Evolutionary conservation across 179 eudicot genomes (phyloP).

Genomic region (Beta lomatogona): DNA sequence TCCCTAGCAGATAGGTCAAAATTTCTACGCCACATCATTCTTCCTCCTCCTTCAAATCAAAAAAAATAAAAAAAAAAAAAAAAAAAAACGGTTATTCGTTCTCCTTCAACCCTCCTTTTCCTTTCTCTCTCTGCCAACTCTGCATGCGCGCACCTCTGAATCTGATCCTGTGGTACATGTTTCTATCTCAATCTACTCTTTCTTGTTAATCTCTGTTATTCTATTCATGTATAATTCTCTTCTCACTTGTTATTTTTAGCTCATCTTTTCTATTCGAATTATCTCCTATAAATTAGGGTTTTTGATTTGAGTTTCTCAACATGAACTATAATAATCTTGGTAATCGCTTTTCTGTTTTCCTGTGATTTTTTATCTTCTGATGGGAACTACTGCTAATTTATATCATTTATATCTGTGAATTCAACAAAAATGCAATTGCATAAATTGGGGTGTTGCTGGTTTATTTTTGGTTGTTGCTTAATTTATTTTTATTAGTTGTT

Average conservation of each 20-base stretch:
- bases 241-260: too few relatives aligned
- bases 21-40: background rate
- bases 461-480: background rate
- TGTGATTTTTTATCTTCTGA: background rate
- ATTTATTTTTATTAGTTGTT: background rate
- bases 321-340: too few relatives aligned
- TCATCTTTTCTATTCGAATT: background rate
- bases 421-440: background rate
- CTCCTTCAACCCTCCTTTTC: background rate
- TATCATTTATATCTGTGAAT: background rate
- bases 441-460: background rate
- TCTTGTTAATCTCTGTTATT: background rate
- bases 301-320: background rate
- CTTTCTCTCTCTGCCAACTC: background rate
- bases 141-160: background rate
- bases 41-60: too few relatives aligned
- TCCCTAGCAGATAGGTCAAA: background rate
- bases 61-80: too few relatives aligned
- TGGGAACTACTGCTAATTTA: background rate
- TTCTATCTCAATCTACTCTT: background rate
- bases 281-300: background rate
- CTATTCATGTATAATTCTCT: background rate
- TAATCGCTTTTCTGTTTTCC: background rate
- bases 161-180: slow-evolving; percentile 2
- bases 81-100: too few relatives aligned